A percentile compares a stretch with the other conserved stretches of the same genome.
Evolutionary conservation across 352 stramenopile genomes (phyloP).

Genomic region (Saprolegnia diclina): DNA sequence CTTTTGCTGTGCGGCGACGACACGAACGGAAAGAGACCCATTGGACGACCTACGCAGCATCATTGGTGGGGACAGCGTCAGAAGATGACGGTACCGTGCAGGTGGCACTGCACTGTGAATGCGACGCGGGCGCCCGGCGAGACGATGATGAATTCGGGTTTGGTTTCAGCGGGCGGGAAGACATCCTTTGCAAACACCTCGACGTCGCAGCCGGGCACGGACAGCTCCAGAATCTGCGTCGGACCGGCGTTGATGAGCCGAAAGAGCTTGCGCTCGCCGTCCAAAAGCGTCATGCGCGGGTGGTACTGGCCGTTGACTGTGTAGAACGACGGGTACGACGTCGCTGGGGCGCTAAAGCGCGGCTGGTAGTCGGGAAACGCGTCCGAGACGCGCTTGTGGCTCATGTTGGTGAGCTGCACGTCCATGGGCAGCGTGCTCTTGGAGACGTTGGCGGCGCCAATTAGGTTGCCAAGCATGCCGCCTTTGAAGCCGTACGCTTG

Average conservation of each 20-base stretch:
- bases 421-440: conserved; percentile 44
- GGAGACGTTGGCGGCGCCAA: conserved; percentile 43
- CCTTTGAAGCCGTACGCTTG: conserved; percentile 62
- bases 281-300: conserved; percentile 48
- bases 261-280: conserved; percentile 50
- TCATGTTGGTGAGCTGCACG: conserved; percentile 38
- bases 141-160: conserved; percentile 40
- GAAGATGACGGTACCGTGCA: conserved; percentile 26
- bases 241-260: conserved; percentile 58
- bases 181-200: conserved; percentile 50
- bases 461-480: conserved; percentile 45
- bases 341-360: background rate
- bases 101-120: conserved; percentile 52
- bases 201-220: conserved; percentile 55
- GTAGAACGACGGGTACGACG: conserved; percentile 39
- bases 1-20: conserved; percentile 39
- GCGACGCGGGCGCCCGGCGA: conserved; percentile 53
- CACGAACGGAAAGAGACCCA: conserved; percentile 45
- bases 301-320: conserved; percentile 66
- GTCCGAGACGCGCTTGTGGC: conserved; percentile 9
- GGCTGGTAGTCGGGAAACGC: background rate
- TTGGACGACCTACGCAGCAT: conserved; percentile 27
- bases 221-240: conserved; percentile 47
- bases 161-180: conserved; percentile 33
- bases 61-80: background rate